Conservation (phyloP, 768 basidiomycete species). For the Calocybe indica region DNA sequence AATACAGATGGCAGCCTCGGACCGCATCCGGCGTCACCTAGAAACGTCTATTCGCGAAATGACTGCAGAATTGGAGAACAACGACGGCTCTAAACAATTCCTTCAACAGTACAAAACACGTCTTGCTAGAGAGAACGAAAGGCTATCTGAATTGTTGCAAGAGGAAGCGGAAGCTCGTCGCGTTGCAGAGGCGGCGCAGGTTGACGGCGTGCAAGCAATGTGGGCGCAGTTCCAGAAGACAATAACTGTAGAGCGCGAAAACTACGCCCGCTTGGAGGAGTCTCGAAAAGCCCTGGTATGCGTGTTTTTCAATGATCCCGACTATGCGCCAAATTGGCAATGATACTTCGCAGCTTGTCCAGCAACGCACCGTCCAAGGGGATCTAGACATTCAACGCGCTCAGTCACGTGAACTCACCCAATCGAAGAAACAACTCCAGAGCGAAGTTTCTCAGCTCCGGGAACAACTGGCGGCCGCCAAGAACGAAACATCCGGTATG, state of each 20-base stretch:
- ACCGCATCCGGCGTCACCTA: conserved; percentile 59
- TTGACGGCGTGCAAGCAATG: conserved; percentile 58
- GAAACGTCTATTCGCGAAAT: conserved; percentile 55
- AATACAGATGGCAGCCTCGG: conserved; percentile 62
- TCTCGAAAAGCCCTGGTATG: conserved; percentile 65
- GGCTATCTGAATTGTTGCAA: conserved; percentile 47
- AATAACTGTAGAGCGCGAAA: conserved; percentile 54
- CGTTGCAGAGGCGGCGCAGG: conserved; percentile 55
- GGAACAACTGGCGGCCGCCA: conserved; percentile 52
- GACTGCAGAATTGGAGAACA: conserved; percentile 54
- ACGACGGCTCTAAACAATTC: conserved; percentile 61
- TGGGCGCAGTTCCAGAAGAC: conserved; percentile 62
- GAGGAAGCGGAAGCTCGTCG: conserved; percentile 62
- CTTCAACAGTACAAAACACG: conserved; percentile 52
- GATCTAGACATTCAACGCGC: conserved; percentile 63
- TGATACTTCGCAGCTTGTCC: conserved; percentile 42
- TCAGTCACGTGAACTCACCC: conserved; percentile 53
- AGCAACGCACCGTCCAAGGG: conserved; percentile 56
- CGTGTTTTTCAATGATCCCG: conserved; percentile 1
- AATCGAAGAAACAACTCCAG: conserved; percentile 54
- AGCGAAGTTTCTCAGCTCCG: conserved; percentile 45
- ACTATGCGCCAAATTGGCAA: background rate
- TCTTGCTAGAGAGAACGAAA: conserved; percentile 50
- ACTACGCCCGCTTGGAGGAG: conserved; percentile 59
- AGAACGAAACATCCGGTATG: conserved; percentile 55